These are phyloP conservation scores for Cryptococcus wingfieldii DNA, from an alignment of 1,284 basidiomycete species.

Conservation along the genomic window DNA sequence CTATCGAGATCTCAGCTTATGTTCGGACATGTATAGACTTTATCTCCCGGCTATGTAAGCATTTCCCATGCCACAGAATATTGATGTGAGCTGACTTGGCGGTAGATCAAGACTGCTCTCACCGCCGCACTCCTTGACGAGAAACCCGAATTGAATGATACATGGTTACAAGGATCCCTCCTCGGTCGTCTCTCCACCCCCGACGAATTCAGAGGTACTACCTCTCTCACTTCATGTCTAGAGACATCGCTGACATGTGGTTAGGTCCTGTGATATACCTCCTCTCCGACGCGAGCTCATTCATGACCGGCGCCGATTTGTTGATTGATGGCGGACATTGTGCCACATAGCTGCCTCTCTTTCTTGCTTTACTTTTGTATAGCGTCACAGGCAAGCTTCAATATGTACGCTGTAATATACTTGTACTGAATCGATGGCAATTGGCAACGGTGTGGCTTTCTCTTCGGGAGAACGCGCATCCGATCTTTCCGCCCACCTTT, in stretches of 20 bases:
- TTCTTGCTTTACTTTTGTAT: no score
- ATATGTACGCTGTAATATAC: no score
- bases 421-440: no score
- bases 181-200: constrained; percentile 28
- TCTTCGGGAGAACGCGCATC: no score
- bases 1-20: background rate
- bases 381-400: no score
- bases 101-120: constrained; percentile 61
- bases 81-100: constrained; percentile 38
- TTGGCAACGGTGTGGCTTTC: no score
- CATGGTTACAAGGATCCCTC: constrained; percentile 28
- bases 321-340: constrained; percentile 46
- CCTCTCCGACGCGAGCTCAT: constrained; percentile 41
- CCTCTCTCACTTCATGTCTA: background rate
- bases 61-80: background rate
- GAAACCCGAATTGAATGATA: constrained; percentile 29
- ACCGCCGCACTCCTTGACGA: constrained; percentile 31
- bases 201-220: constrained; percentile 34
- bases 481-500: no score
- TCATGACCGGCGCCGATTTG: constrained; percentile 43
- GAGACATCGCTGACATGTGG: background rate
- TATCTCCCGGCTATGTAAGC: constrained; percentile 33
- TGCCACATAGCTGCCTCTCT: constrained; percentile 16
- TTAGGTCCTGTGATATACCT: constrained; percentile 46
- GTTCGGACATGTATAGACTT: constrained; percentile 12